These are phyloP conservation scores for Triticum dicoccoides DNA, from an alignment of 176 grass and related monocot genomes.

Conservation along the genomic window DNA sequence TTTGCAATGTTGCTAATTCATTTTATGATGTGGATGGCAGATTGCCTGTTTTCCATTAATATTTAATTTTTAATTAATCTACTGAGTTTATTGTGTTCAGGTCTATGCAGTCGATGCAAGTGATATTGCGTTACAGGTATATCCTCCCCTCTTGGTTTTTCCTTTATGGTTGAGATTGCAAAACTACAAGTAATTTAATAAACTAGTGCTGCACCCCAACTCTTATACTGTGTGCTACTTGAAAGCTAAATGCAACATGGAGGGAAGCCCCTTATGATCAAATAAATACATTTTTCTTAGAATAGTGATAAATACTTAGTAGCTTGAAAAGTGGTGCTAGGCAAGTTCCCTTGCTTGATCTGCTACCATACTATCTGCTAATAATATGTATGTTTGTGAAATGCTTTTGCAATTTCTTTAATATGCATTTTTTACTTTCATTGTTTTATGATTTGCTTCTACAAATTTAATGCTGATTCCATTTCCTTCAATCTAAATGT, in stretches of 20 bases:
- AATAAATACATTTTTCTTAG: conserved; percentile 19
- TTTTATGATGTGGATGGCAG: conserved; percentile 1
- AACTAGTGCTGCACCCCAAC: background rate
- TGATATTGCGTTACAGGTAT: conserved; percentile 89
- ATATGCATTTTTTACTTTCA: background rate
- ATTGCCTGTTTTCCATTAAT: background rate
- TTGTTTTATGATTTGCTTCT: conserved; percentile 21
- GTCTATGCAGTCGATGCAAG: conserved; percentile 98
- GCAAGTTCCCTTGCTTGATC: background rate
- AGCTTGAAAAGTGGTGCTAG: background rate
- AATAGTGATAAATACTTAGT: background rate
- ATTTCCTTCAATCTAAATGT: conserved; percentile 32
- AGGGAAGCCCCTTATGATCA: background rate
- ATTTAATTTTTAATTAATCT: conserved; percentile 32
- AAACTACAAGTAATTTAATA: conserved; percentile 29
- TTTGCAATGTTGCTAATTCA: background rate
- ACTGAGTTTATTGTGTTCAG: conserved; percentile 47
- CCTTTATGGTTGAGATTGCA: conserved; percentile 1
- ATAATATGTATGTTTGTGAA: background rate
- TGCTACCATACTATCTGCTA: background rate
- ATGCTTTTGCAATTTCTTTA: background rate
- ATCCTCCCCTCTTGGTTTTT: background rate
- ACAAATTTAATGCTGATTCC: conserved; percentile 20
- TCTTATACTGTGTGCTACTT: background rate
- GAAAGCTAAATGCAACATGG: background rate